Percentiles rank a stretch among this genome's conserved stretches.
Evolutionary conservation across 352 stramenopile species (phyloP).

Genomic region (Globisporangium barbulae): DNA sequence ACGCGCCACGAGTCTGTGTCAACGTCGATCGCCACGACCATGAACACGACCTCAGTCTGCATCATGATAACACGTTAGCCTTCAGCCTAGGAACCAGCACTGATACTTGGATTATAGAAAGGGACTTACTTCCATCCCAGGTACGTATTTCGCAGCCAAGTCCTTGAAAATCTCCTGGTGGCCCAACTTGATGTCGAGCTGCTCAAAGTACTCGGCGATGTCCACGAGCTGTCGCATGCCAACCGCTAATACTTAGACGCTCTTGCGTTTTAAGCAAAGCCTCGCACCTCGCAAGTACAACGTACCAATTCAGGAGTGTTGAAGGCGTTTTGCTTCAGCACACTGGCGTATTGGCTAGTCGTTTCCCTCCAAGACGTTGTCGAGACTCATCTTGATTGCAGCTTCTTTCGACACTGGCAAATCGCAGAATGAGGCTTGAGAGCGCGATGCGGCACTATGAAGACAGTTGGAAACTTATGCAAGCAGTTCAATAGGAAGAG

Average conservation of each 20-base stretch:
- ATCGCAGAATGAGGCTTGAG: neutral
- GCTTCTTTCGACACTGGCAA: neutral
- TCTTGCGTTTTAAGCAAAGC: too few species aligned
- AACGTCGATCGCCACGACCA: neutral
- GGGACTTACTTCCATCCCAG: neutral
- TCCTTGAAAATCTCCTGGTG: neutral
- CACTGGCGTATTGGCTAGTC: neutral
- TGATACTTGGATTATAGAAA: neutral
- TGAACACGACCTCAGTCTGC: neutral
- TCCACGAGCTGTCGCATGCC: neutral
- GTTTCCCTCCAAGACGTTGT: neutral
- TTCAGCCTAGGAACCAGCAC: too few species aligned
- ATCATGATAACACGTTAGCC: neutral
- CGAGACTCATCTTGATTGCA: neutral
- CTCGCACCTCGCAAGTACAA: neutral
- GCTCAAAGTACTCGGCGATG: conserved; percentile 2
- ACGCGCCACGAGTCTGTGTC: neutral
- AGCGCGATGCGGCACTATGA: neutral
- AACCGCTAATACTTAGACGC: neutral
- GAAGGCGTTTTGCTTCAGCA: conserved; percentile 1
- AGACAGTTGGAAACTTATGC: neutral
- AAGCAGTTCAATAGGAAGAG: neutral
- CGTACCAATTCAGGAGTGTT: neutral
- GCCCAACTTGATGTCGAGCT: conserved; percentile 1
- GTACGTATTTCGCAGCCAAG: neutral